Conservation (phyloP, 192 early-diverging fungal species). For the Geranomyces michiganensis region DNA sequence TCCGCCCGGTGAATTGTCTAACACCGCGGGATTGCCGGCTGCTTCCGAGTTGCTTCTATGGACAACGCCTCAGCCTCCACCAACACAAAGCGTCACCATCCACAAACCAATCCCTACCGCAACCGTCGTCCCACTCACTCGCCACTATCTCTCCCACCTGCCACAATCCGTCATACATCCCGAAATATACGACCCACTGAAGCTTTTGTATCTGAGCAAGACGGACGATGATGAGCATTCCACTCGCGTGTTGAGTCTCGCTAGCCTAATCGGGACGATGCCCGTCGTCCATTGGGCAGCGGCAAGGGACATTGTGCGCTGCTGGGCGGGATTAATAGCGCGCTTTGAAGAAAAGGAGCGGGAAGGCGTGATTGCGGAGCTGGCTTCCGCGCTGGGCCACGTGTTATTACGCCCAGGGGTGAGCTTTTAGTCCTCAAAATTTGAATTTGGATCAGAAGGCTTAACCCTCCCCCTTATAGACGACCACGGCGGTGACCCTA, state of each 20-base stretch:
- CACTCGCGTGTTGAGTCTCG: neutral
- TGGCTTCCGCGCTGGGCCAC: constrained; percentile 39
- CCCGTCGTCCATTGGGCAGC: neutral
- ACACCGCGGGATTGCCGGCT: neutral
- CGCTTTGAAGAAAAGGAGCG: constrained; percentile 21
- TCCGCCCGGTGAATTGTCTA: neutral
- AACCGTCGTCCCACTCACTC: constrained; percentile 18
- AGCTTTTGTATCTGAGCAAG: constrained; percentile 51
- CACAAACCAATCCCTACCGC: constrained; percentile 9
- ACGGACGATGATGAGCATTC: constrained; percentile 25
- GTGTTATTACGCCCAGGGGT: constrained; percentile 47
- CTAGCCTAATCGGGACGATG: neutral
- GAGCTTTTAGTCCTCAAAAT: neutral
- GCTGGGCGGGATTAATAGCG: neutral
- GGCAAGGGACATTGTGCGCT: constrained; percentile 16
- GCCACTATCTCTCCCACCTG: constrained; percentile 43
- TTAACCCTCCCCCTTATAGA: neutral
- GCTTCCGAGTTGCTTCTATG: constrained; percentile 6
- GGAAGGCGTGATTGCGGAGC: constrained; percentile 21
- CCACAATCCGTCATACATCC: constrained; percentile 34
- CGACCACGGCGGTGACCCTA: constrained; percentile 41
- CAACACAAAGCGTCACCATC: neutral
- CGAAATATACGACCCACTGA: constrained; percentile 53
- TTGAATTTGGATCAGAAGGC: neutral
- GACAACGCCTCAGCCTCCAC: neutral